Evolutionary conservation across 2,329 filamentous ascomycete species (phyloP).

Genomic region (Neonectria ditissima): DNA sequence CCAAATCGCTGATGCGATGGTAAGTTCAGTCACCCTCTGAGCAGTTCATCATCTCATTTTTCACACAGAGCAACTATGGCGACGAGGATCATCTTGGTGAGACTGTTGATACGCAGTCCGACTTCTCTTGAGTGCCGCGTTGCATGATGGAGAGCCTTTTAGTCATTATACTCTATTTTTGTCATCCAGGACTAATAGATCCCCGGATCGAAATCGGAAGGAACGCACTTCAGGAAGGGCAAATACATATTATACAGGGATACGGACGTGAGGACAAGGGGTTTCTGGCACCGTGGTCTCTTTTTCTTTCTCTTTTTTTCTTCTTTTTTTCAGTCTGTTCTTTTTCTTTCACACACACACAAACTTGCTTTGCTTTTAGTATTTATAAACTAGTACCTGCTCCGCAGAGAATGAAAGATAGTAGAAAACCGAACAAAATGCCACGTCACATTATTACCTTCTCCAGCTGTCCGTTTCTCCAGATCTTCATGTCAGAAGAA

Average conservation of each 20-base stretch:
- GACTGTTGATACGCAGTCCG: background rate
- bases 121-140: background rate
- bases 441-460: background rate
- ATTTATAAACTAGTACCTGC: background rate
- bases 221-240: background rate
- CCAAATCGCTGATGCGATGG: background rate
- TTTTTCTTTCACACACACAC: too few relatives aligned
- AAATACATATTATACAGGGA: background rate
- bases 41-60: background rate
- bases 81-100: background rate
- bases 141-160: background rate
- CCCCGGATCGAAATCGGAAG: background rate
- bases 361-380: background rate
- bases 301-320: background rate
- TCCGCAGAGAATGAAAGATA: background rate
- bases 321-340: background rate
- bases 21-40: background rate
- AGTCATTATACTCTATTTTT: background rate
- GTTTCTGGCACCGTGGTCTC: background rate
- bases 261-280: background rate
- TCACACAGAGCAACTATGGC: background rate
- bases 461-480: too few relatives aligned
- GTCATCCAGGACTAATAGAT: background rate
- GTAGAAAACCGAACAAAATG: background rate
- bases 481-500: conserved; percentile 1